These are phyloP conservation scores for Salix purpurea DNA, from an alignment of 345 rosid genomes.

Conservation along the genomic window DNA sequence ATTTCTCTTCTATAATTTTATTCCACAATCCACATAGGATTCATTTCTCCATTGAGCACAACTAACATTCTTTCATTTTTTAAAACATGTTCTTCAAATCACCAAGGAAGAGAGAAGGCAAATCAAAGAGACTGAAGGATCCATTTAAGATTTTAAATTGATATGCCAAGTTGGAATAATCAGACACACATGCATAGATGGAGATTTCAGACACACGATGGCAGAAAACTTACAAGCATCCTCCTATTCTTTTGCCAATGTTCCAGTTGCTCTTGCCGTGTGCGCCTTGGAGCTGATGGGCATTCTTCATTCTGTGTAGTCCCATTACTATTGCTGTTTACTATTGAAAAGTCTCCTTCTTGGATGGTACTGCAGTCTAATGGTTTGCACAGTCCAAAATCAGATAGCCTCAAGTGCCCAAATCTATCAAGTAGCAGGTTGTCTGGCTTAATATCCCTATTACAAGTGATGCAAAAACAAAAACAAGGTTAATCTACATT, in stretches of 20 bases:
- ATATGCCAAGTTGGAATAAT: conserved; percentile 1
- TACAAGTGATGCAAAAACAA: conserved; percentile 3
- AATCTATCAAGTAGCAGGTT: conserved; percentile 80
- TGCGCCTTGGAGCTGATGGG: conserved; percentile 55
- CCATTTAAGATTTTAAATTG: neutral
- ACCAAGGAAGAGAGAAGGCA: neutral
- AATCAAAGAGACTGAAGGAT: neutral
- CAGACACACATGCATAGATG: neutral
- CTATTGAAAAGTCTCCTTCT: conserved; percentile 62
- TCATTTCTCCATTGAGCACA: neutral
- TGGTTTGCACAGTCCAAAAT: conserved; percentile 95
- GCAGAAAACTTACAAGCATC: conserved; percentile 63
- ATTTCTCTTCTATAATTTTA: neutral
- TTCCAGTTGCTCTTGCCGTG: conserved; percentile 82
- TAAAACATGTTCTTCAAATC: conserved; percentile 7
- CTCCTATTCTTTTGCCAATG: conserved; percentile 96
- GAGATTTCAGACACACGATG: conserved; percentile 3
- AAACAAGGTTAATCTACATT: conserved; percentile 10
- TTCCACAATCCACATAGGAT: neutral
- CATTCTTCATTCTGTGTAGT: conserved; percentile 48
- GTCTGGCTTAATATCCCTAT: conserved; percentile 91
- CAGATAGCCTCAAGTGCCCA: conserved; percentile 88
- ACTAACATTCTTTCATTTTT: neutral
- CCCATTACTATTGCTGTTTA: conserved; percentile 32
- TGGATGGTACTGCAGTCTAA: conserved; percentile 75